Base-by-base conservation (phyloP, 2,329 filamentous ascomycete species). In the Parafenestella ontariensis region DNA sequence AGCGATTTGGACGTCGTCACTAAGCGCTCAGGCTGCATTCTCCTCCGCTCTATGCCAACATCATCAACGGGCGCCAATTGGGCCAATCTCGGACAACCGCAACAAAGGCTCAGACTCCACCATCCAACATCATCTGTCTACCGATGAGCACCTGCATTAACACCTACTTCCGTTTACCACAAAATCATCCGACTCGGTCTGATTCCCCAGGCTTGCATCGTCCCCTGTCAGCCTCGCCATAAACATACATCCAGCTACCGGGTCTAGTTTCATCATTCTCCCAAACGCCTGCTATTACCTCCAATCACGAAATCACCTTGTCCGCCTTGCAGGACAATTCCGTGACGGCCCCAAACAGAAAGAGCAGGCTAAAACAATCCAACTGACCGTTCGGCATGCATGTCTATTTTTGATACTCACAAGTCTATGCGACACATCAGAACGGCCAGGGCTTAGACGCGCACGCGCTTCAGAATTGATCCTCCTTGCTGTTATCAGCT, bases 1-100 rank as follows among this genome's bases (percentile, higher is more conserved):
- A 59, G 51, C 68, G 63, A 70, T 62, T 68, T 61, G 49, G 51
- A 61, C 52, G 44, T 55, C 59, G 57, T 56, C 68, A 59, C 61
- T 72, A 74, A 69, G 71, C 72, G 71, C 72, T 62, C 59, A 64
- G 68, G 58, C 68, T 63, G 53, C 60, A 56, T 66, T 54, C 55
- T 62, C 58, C 56, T 52, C 60, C 56, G 46, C 61, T 63, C 59
- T 59, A 56, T 50, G 42, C 48, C 58, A 59, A 52, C 66, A 58
- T 62, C 61, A 58, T 56, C 57, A 58, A 62, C 68, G 57, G 59
- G 64, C 66, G 66, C 65, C 66, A 73, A 72, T 56, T 56, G 52
- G 58, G 59, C 71, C 70, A 74, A 71, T 73, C 68, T 65, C 61
- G 56, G 21, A 50, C 57, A 11, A 44, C 54, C 40, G 40, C 49